A percentile compares a stretch with the other conserved stretches of the same genome.
phyloP scores from a whole-genome alignment of 2,329 filamentous ascomycete species.

The Paraphaeosphaeria sporulosa region DNA sequence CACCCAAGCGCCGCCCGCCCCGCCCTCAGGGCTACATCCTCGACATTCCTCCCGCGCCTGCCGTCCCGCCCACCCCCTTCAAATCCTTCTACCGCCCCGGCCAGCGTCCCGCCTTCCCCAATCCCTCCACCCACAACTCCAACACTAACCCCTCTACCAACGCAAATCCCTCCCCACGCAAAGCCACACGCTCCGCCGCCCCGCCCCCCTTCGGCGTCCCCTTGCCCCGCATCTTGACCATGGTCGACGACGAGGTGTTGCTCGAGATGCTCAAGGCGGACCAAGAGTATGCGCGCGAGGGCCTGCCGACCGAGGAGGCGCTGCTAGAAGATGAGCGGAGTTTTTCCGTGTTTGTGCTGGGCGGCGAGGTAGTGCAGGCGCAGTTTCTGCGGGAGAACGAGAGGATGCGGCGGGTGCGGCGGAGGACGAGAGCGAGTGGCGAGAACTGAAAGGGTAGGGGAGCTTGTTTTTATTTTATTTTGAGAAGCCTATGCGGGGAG shows the following conservation, averaged over 20 bases:
- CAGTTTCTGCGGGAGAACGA: conserved; percentile 63
- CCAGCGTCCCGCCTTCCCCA: not conserved
- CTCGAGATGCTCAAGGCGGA: conserved; percentile 12
- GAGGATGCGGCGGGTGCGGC: conserved; percentile 59
- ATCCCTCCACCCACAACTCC: no score
- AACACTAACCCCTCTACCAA: not conserved
- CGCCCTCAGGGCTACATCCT: conserved; percentile 43
- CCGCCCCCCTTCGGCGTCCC: conserved; percentile 5
- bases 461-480: no score
- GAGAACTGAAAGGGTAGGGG: no score
- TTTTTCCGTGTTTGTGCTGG: conserved; percentile 68
- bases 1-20: conserved; percentile 33
- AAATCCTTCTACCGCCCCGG: conserved; percentile 85
- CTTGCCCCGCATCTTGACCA: not conserved
- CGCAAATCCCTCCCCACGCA: not conserved
- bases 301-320: conserved; percentile 75
- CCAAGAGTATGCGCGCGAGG: conserved; percentile 81
- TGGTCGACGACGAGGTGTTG: not conserved
- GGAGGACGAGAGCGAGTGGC: conserved; percentile 65
- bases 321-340: conserved; percentile 61
- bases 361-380: conserved; percentile 66
- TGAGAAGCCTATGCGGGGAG: no score
- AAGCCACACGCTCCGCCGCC: not conserved
- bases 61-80: conserved; percentile 60
- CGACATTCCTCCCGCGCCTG: conserved; percentile 47